Percentiles rank a stretch among this genome's conserved stretches.
Conservation (phyloP, 306 rosid species). For the Prunus dulcis region DNA sequence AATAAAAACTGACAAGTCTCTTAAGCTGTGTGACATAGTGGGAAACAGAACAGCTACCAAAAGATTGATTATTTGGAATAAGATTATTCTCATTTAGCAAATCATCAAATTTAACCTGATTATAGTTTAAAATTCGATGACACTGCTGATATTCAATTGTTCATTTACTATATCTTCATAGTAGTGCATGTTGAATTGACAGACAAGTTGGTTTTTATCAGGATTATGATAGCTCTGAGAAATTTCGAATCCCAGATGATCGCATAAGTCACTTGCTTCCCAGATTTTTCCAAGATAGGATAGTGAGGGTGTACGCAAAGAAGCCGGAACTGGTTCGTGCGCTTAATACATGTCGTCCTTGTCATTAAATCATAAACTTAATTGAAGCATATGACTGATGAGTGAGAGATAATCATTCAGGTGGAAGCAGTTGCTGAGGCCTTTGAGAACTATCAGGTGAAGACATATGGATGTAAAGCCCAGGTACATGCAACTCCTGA, state of each 20-base stretch:
- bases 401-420: conserved; percentile 29
- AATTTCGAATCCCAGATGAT: conserved; percentile 49
- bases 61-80: not conserved
- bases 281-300: conserved; percentile 69
- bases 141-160: not conserved
- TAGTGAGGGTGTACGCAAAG: conserved; percentile 85
- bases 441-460: conserved; percentile 71
- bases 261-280: conserved; percentile 89
- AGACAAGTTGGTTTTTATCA: conserved; percentile 24
- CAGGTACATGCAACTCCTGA: conserved; percentile 80
- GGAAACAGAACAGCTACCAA: not conserved
- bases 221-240: conserved; percentile 81
- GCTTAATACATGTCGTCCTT: not conserved
- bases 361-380: not conserved
- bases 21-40: conserved; percentile 1
- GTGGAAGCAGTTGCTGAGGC: conserved; percentile 76
- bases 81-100: not conserved
- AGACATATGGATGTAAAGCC: conserved; percentile 56
- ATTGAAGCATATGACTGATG: not conserved
- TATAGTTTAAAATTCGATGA: not conserved
- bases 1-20: not conserved
- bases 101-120: not conserved
- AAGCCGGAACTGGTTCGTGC: conserved; percentile 73
- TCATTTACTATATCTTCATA: not conserved
- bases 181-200: not conserved